Conservation (phyloP, 1,139 yeast species). For the Suhomyces choctaworum region DNA sequence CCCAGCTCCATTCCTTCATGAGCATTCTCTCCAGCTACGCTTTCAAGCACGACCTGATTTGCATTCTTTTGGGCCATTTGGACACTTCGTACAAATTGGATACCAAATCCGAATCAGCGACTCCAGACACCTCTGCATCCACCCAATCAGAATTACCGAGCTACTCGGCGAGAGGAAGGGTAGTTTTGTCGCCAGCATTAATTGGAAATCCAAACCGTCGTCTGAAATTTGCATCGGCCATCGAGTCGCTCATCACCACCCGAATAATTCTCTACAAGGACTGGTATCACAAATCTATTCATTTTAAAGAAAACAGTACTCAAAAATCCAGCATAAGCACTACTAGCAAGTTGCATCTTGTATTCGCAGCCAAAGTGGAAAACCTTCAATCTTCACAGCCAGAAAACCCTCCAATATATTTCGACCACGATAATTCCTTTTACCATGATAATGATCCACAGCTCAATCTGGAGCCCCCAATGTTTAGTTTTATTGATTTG, state of each 20-base stretch:
- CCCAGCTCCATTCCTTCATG: conserved; percentile 32
- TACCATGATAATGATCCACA: conserved; percentile 1
- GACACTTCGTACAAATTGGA: conserved; percentile 26
- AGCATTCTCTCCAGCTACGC: conserved; percentile 28
- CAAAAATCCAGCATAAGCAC: conserved; percentile 7
- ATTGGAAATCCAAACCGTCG: background rate
- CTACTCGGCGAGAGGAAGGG: conserved; percentile 17
- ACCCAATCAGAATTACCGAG: background rate
- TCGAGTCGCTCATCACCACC: conserved; percentile 26
- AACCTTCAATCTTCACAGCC: conserved; percentile 12
- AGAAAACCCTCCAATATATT: conserved; percentile 22
- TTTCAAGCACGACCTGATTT: conserved; percentile 26
- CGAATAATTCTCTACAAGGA: conserved; percentile 38
- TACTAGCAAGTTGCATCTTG: conserved; percentile 19
- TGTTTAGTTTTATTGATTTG: conserved; percentile 9
- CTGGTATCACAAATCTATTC: conserved; percentile 37
- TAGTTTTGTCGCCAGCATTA: conserved; percentile 21
- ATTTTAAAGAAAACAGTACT: conserved; percentile 16
- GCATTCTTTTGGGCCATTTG: conserved; percentile 34
- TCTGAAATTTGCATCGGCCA: conserved; percentile 3
- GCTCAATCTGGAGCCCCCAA: background rate
- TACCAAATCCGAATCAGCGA: background rate
- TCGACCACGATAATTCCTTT: conserved; percentile 21
- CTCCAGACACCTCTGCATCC: background rate
- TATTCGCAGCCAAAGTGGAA: conserved; percentile 25